phyloP scores from a whole-genome alignment of 225 moss, liverwort and hornwort species.

The Pseudisothecium myosuroides region DNA sequence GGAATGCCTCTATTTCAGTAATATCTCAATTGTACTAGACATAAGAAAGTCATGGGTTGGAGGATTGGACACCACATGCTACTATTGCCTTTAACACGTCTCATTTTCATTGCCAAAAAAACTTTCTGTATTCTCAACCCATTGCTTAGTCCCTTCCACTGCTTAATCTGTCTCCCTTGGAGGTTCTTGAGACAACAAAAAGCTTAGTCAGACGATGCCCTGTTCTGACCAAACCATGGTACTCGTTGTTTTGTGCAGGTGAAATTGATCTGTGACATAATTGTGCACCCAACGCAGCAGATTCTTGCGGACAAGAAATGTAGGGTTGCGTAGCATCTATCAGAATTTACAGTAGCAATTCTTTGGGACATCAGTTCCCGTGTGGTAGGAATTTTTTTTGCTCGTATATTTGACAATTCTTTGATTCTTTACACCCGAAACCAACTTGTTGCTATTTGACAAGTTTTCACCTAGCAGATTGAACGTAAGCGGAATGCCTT shows the following conservation, averaged over 20 bases:
- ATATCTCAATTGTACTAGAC: background rate
- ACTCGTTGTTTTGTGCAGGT: slow-evolving; percentile 13
- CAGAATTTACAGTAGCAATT: background rate
- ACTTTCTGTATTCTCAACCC: background rate
- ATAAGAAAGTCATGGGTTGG: background rate
- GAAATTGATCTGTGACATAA: slow-evolving; percentile 13
- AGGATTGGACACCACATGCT: background rate
- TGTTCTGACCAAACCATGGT: background rate
- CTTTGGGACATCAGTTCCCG: background rate
- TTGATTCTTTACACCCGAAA: background rate
- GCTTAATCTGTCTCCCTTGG: background rate
- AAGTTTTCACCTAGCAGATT: background rate
- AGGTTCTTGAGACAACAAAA: too few species aligned
- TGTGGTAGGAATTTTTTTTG: background rate
- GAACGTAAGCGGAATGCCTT: background rate
- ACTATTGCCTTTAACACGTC: background rate
- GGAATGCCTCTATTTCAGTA: background rate
- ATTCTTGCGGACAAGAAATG: slow-evolving; percentile 13
- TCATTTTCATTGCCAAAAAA: background rate
- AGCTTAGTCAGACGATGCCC: background rate
- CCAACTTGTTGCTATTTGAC: background rate
- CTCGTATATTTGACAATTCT: background rate
- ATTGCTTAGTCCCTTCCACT: background rate
- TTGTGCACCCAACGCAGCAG: slow-evolving; percentile 8
- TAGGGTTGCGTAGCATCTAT: background rate